A percentile compares a stretch with the other conserved stretches of the same genome.
These are phyloP conservation scores for Raffaelea arxii DNA, from an alignment of 2,329 filamentous ascomycete species.

Conservation along the genomic window DNA sequence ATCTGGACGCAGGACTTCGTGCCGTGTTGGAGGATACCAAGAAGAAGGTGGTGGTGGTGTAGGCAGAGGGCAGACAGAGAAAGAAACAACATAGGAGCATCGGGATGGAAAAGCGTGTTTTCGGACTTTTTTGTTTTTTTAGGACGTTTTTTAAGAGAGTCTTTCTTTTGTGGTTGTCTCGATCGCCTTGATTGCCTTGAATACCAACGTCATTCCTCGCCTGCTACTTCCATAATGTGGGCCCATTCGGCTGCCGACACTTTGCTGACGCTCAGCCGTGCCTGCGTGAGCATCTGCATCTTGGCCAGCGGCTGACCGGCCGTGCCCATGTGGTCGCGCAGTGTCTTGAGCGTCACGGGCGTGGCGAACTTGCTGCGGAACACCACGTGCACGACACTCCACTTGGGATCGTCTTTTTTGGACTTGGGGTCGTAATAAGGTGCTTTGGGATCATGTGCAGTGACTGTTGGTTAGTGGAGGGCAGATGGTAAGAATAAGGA, in stretches of 20 bases:
- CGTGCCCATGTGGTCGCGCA: conserved; percentile 54
- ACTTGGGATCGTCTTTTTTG: conserved; percentile 59
- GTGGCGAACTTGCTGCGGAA: conserved; percentile 75
- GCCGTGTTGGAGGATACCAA: conserved; percentile 46
- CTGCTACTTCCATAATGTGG: conserved; percentile 45
- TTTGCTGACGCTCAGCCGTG: conserved; percentile 70
- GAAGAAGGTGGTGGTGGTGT: conserved; percentile 20
- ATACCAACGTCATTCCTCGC: conserved; percentile 21
- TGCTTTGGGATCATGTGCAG: conserved; percentile 59
- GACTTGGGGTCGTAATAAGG: conserved; percentile 81
- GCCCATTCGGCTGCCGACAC: conserved; percentile 58
- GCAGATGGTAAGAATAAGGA: conserved; percentile 5
- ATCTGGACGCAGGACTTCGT: conserved; percentile 45
- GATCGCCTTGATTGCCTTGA: background rate
- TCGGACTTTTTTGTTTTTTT: no score
- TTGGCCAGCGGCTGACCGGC: conserved; percentile 49
- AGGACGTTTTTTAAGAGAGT: no score
- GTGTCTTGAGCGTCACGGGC: conserved; percentile 59
- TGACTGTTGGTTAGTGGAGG: conserved; percentile 32
- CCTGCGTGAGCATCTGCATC: conserved; percentile 77
- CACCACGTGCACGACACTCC: conserved; percentile 82
- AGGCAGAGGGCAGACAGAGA: no score
- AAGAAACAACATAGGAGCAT: no score
- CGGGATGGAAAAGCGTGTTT: no score
- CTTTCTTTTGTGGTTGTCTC: no score